Evolutionary conservation across 2,329 filamentous ascomycete genomes (phyloP).

Genomic region (Arthroderma sp.): DNA sequence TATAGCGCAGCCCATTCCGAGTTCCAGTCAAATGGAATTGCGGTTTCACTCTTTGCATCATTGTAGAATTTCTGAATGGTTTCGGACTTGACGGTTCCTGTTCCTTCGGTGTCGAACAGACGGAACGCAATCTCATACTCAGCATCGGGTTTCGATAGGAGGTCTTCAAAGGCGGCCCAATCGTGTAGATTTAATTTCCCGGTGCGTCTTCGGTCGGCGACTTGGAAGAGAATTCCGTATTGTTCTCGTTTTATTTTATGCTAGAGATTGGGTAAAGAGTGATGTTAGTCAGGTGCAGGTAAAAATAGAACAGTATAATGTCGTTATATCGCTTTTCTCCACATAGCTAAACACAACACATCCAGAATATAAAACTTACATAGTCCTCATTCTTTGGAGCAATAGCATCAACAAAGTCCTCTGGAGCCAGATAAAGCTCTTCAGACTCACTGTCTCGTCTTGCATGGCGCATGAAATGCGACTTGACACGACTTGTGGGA

Average conservation of each 20-base stretch:
- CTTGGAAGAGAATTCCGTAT: slow-evolving; percentile 81
- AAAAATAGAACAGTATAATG: background rate
- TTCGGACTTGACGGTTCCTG: slow-evolving; percentile 77
- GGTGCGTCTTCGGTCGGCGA: slow-evolving; percentile 65
- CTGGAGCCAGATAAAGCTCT: slow-evolving; percentile 64
- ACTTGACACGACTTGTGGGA: slow-evolving; percentile 60
- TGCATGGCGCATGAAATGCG: slow-evolving; percentile 64
- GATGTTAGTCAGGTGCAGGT: slow-evolving; percentile 4
- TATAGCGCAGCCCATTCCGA: slow-evolving; percentile 94
- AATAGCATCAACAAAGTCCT: slow-evolving; percentile 85
- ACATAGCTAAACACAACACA: background rate
- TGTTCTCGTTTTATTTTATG: slow-evolving; percentile 97
- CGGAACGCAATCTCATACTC: slow-evolving; percentile 99
- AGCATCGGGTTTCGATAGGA: slow-evolving; percentile 85
- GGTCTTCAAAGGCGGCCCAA: slow-evolving; percentile 88
- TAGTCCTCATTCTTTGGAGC: slow-evolving; percentile 80
- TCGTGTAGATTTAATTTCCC: slow-evolving; percentile 69
- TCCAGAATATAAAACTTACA: slow-evolving; percentile 43
- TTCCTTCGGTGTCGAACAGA: slow-evolving; percentile 77
- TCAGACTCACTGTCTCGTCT: slow-evolving; percentile 60
- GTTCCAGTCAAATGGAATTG: slow-evolving; percentile 91
- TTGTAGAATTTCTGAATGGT: slow-evolving; percentile 77
- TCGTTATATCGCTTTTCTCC: background rate
- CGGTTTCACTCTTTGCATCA: slow-evolving; percentile 70
- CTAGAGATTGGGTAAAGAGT: slow-evolving; percentile 34